Base-by-base conservation (phyloP, 2,329 filamentous ascomycete species). In the Colletotrichum sp. region DNA sequence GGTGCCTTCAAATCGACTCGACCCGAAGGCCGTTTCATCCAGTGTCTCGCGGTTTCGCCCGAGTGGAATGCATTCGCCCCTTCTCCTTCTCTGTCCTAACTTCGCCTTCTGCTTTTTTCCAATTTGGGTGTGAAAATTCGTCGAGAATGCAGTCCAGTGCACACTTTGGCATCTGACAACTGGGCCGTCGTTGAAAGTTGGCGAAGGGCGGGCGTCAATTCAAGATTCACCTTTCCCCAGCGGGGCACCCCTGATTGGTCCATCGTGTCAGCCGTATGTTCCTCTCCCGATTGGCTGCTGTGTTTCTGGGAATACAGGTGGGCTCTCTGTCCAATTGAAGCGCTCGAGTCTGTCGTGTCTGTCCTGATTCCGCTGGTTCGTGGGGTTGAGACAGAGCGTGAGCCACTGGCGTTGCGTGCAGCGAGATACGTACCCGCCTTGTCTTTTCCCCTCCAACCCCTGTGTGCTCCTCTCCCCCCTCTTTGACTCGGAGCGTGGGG, bases 211-310 rank as follows among this genome's bases (percentile, higher is more conserved):
- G 68, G 70, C 64, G 70, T 73, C 71, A 69, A 76, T 76, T 69
- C 73, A 76, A 76, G 74, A 76, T 74, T 69, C 59, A n/a, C 70
- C 59, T 52, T 65, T 68, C 65, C 43, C 70, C 73, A 30, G 64
- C 21, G 21, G 59, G 59, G 63, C 32, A 32, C 9, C 57, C 43
- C 18, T 73, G 70, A 73, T 73, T 75, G 73, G 73, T 43, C 48
- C n/a, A 36, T 59, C 74, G 28, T 48, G 43, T 73, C 34, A 55
- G 34, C 26, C 59, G 70, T 68, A 73, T 73, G 14, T 63, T 73
- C 73, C 57, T 57, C 57, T 74, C 70, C 70, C 70, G 74, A 76
- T 74, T 74, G 74, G 74, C 34, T 48, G 71, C 7, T 9, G 28
- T 32, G n/a, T 43, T 52, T 21, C 32, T 21, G 21, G n/a, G 9